These are phyloP conservation scores for Auriscalpium orientale DNA, from an alignment of 768 basidiomycete species.

Conservation along the genomic window DNA sequence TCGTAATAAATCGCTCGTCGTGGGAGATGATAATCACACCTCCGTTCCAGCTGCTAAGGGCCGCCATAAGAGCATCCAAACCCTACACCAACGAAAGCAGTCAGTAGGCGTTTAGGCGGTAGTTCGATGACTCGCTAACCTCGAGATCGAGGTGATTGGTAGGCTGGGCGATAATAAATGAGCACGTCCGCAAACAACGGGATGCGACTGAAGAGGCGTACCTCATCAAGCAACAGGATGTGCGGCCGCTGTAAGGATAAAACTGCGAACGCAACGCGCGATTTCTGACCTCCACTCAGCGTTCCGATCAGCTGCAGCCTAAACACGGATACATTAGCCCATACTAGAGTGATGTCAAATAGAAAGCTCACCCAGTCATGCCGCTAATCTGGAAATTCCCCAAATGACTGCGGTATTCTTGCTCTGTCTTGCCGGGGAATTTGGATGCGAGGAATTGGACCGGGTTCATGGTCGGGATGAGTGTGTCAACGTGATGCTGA, in stretches of 20 bases:
- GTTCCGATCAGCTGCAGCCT: constrained; percentile 88
- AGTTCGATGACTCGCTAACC: constrained; percentile 31
- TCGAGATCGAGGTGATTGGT: constrained; percentile 97
- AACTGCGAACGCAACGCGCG: constrained; percentile 86
- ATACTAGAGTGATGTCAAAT: neutral
- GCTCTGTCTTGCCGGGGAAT: constrained; percentile 92
- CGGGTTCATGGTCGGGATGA: constrained; percentile 78
- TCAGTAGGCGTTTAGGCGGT: neutral
- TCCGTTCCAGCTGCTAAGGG: constrained; percentile 74
- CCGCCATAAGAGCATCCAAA: constrained; percentile 90
- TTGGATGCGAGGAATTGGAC: constrained; percentile 89
- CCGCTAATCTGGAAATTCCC: constrained; percentile 98
- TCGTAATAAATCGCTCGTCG: constrained; percentile 93
- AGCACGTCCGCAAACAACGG: neutral
- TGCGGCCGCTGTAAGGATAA: constrained; percentile 86
- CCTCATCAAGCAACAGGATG: constrained; percentile 90
- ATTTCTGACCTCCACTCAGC: constrained; percentile 92
- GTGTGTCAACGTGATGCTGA: constrained; percentile 93
- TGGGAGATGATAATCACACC: constrained; percentile 92
- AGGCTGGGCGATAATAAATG: constrained; percentile 38
- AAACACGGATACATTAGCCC: neutral
- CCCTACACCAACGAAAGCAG: constrained; percentile 42
- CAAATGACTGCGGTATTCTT: constrained; percentile 91
- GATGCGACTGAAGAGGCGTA: constrained; percentile 23
- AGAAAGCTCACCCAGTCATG: constrained; percentile 66